Conservation (phyloP, 306 rosid genomes). For the Vachellia collinsii region DNA sequence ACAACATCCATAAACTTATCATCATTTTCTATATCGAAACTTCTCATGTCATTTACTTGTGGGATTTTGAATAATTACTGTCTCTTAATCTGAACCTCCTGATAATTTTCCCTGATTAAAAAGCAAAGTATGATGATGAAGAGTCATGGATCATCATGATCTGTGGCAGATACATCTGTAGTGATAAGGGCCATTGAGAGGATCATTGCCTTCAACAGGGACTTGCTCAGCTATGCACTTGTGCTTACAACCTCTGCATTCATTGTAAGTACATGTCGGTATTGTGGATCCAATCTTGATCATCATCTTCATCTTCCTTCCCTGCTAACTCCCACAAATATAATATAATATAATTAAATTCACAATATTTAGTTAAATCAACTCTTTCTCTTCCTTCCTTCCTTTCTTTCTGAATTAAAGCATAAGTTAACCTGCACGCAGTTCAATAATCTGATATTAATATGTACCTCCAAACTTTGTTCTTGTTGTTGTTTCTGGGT, state of each 20-base stretch:
- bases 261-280: conserved; percentile 91
- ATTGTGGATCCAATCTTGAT: conserved; percentile 95
- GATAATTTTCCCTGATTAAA: not conserved
- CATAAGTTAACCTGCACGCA: not conserved
- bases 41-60: too few species aligned
- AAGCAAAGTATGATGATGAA: not conserved
- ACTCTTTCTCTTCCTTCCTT: too few species aligned
- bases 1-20: too few species aligned
- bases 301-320: conserved; percentile 47
- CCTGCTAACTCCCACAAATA: not conserved
- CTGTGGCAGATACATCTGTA: conserved; percentile 95
- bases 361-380: not conserved
- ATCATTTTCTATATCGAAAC: too few species aligned
- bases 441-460: not conserved
- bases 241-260: conserved; percentile 86
- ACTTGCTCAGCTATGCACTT: conserved; percentile 94
- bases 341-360: not conserved
- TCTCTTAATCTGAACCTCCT: too few species aligned
- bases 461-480: not conserved
- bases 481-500: not conserved
- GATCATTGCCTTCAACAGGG: conserved; percentile 95
- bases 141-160: conserved; percentile 29
- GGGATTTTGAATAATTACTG: not conserved
- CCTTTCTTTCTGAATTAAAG: not conserved
- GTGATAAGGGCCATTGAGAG: conserved; percentile 90